Conservation (phyloP, 2,329 filamentous ascomycete genomes). For the Aspergillus fumigatiaffinis region DNA sequence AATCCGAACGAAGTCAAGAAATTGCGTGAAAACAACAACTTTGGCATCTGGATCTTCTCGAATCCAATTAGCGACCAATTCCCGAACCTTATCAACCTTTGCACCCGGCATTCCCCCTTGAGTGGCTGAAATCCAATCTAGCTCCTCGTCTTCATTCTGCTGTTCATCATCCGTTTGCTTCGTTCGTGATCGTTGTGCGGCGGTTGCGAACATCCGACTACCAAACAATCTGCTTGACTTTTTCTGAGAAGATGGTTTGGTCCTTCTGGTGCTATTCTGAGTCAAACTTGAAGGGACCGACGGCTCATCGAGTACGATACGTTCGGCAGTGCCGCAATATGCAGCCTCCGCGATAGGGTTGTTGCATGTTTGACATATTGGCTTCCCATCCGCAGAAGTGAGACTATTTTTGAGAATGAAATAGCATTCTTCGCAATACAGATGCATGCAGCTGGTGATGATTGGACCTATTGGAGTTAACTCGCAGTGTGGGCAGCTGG, state of each 20-base stretch:
- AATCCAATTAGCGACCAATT: conserved; percentile 38
- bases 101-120: conserved; percentile 32
- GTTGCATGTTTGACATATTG: conserved; percentile 2
- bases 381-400: neutral
- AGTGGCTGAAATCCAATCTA: conserved; percentile 25
- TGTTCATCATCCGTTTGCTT: conserved; percentile 7
- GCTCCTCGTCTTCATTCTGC: conserved; percentile 18
- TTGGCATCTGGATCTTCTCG: conserved; percentile 48
- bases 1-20: conserved; percentile 51
- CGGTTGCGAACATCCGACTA: neutral
- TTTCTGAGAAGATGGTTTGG: neutral
- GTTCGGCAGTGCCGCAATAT: conserved; percentile 7
- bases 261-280: neutral
- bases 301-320: neutral
- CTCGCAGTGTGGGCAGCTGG: conserved; percentile 43
- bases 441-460: conserved; percentile 32
- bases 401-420: neutral
- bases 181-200: conserved; percentile 3
- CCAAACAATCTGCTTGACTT: neutral
- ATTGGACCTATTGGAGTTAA: conserved; percentile 36
- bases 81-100: conserved; percentile 36
- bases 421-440: neutral
- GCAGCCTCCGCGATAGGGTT: conserved; percentile 13
- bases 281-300: neutral
- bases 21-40: conserved; percentile 60